Percentiles rank a stretch among this genome's conserved stretches.
Conservation (phyloP, 1,139 yeast species). For the Kluyveromyces sp. region DNA sequence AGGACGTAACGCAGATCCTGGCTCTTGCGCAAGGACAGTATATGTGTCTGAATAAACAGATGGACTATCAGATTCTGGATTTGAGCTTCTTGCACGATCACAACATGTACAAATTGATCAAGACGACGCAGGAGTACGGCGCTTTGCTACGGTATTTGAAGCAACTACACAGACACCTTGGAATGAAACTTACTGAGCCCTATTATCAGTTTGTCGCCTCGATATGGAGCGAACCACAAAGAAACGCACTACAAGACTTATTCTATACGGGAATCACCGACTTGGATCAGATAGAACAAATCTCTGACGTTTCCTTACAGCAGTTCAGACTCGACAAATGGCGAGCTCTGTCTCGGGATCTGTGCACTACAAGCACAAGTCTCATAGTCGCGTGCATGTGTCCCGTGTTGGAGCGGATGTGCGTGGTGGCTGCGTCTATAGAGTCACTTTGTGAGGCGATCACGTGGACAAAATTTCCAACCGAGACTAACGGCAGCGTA, state of each 20-base stretch:
- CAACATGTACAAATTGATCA: conserved; percentile 3
- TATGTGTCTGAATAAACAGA: conserved; percentile 3
- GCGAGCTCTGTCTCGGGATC: background rate
- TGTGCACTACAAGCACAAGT: conserved; percentile 1
- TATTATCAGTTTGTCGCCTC: conserved; percentile 6
- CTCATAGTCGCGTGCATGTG: conserved; percentile 4
- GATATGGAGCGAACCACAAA: background rate
- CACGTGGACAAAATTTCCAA: conserved; percentile 4
- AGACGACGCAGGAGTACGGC: conserved; percentile 3
- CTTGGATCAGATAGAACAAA: background rate
- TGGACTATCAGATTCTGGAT: conserved; percentile 5
- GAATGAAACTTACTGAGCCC: conserved; percentile 11
- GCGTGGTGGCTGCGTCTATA: conserved; percentile 1
- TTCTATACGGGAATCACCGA: conserved; percentile 3
- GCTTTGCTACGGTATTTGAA: conserved; percentile 2
- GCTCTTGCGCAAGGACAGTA: conserved; percentile 5
- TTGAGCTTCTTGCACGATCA: conserved; percentile 1
- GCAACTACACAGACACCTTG: conserved; percentile 5
- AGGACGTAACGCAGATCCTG: conserved; percentile 8
- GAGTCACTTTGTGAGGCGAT: conserved; percentile 6
- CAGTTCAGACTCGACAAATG: conserved; percentile 3
- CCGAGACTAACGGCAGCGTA: conserved; percentile 2
- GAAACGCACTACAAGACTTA: conserved; percentile 1
- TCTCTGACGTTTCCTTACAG: background rate
- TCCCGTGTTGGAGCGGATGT: conserved; percentile 5